Percentiles rank a stretch among this genome's conserved stretches.
These are phyloP conservation scores for Exophiala dermatitidis DNA, from an alignment of 2,329 filamentous ascomycete genomes.

Conservation along the genomic window DNA sequence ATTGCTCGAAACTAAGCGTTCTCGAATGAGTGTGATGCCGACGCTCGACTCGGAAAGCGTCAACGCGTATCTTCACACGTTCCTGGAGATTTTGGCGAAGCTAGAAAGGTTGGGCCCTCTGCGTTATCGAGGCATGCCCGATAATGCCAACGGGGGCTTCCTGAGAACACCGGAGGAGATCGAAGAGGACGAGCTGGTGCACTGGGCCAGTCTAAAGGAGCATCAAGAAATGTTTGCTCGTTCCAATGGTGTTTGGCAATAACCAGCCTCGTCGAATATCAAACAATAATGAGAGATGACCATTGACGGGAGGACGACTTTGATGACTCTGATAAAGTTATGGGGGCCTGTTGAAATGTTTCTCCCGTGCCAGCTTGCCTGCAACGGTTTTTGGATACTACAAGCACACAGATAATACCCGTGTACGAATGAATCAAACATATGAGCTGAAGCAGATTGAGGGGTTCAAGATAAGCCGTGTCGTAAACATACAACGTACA, in stretches of 20 bases:
- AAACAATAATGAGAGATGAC: constrained; percentile 7
- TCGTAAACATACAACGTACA: too few relatives aligned
- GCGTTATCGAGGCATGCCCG: constrained; percentile 15
- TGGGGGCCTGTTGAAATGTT: too few relatives aligned
- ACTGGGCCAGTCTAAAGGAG: constrained; percentile 73
- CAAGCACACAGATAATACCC: too few relatives aligned
- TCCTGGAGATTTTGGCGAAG: constrained; percentile 13
- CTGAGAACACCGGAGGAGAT: constrained; percentile 43
- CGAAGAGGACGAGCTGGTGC: constrained; percentile 67
- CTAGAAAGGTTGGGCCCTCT: constrained; percentile 11
- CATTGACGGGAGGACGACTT: not conserved
- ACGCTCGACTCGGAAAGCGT: constrained; percentile 32
- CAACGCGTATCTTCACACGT: constrained; percentile 11
- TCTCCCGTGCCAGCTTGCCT: too few relatives aligned
- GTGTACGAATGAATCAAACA: too few relatives aligned
- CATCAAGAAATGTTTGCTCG: constrained; percentile 64
- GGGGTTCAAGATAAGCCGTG: too few relatives aligned
- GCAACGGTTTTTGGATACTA: too few relatives aligned
- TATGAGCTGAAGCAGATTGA: too few relatives aligned
- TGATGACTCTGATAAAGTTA: too few relatives aligned
- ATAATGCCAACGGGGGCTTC: constrained; percentile 10
- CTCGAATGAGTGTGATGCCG: constrained; percentile 44
- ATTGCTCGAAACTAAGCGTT: constrained; percentile 57
- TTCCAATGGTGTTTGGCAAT: constrained; percentile 14
- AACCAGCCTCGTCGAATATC: not conserved